A percentile compares a stretch with the other conserved stretches of the same genome.
These are phyloP conservation scores for Conticribra weissflogii DNA, from an alignment of 108 stramenopile species.

Conservation along the genomic window DNA sequence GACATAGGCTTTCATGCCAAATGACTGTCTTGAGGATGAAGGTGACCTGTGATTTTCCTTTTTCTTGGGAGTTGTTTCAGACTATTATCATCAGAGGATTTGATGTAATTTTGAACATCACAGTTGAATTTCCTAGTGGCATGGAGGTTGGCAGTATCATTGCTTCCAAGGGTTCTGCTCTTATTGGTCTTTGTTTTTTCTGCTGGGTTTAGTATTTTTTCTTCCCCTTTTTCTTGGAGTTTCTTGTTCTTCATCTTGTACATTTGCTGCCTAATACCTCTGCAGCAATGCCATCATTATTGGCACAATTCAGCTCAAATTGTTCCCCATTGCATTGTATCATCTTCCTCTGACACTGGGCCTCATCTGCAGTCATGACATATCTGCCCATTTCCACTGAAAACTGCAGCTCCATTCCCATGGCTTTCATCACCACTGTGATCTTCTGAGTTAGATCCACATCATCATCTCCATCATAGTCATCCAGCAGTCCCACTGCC, in stretches of 20 bases:
- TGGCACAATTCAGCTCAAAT: no score
- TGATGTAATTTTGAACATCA: slow-evolving; percentile 72
- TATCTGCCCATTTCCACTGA: slow-evolving; percentile 35
- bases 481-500: slow-evolving; percentile 38
- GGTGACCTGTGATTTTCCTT: slow-evolving; percentile 71
- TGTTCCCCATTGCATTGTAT: no score
- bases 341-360: slow-evolving; percentile 15
- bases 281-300: no score
- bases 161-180: slow-evolving; percentile 64
- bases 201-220: slow-evolving; percentile 23
- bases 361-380: slow-evolving; percentile 33
- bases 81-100: slow-evolving; percentile 75
- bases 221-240: no score
- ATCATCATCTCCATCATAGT: slow-evolving; percentile 36
- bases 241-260: slow-evolving; percentile 42
- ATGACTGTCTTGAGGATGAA: slow-evolving; percentile 83
- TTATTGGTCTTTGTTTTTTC: slow-evolving; percentile 64
- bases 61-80: slow-evolving; percentile 69
- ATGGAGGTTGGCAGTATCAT: slow-evolving; percentile 68
- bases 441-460: background rate
- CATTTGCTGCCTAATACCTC: background rate
- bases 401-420: slow-evolving; percentile 34
- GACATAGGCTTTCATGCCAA: slow-evolving; percentile 90
- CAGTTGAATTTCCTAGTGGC: slow-evolving; percentile 83
- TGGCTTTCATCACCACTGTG: background rate